These are phyloP conservation scores for Cornus florida DNA, from an alignment of 148 eudicot species.

Conservation along the genomic window DNA sequence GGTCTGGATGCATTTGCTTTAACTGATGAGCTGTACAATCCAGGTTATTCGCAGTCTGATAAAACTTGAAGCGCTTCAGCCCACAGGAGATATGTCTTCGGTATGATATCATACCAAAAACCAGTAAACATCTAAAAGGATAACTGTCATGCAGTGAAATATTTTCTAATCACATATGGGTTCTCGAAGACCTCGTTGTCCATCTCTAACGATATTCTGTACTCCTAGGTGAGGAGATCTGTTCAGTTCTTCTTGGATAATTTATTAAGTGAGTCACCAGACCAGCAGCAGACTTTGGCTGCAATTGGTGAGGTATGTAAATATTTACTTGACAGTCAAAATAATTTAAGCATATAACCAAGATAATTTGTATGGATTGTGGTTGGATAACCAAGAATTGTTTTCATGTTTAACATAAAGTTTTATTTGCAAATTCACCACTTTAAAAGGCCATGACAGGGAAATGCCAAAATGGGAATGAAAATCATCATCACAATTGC, in stretches of 20 bases:
- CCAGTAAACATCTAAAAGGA: conserved; percentile 9
- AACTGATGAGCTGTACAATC: conserved; percentile 1
- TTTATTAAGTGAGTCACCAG: conserved; percentile 77
- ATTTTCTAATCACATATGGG: neutral
- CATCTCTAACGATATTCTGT: conserved; percentile 11
- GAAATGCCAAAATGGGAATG: neutral
- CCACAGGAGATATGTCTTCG: conserved; percentile 91
- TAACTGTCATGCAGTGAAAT: neutral
- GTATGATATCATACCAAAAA: conserved; percentile 38
- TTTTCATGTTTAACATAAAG: neutral
- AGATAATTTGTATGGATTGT: neutral
- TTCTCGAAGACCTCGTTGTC: neutral
- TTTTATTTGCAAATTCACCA: neutral
- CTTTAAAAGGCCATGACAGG: neutral
- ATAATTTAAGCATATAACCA: neutral
- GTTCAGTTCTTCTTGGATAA: conserved; percentile 91
- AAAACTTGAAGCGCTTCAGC: conserved; percentile 96
- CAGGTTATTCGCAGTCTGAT: conserved; percentile 86
- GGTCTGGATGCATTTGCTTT: conserved; percentile 3
- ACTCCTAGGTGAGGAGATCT: conserved; percentile 80
- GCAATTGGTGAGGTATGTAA: conserved; percentile 90
- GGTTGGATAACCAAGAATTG: neutral
- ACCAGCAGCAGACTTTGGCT: conserved; percentile 88
- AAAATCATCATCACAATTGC: neutral
- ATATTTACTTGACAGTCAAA: neutral